Percentiles rank a stretch among this genome's conserved stretches.
phyloP scores from a whole-genome alignment of 2,329 filamentous ascomycete genomes.

The Arthrobotrys megalospora region DNA sequence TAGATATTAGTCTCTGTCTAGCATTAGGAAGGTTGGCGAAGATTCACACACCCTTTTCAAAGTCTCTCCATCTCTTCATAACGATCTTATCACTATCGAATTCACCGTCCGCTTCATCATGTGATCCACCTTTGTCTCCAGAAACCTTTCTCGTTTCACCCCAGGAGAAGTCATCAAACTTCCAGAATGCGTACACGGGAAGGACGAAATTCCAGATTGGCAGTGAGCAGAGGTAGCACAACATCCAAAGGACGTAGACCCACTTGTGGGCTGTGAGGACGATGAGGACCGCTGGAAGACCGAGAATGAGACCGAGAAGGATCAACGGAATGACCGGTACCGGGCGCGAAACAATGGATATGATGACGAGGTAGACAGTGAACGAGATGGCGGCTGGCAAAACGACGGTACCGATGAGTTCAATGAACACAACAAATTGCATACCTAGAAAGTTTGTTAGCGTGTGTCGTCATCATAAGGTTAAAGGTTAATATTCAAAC shows the following conservation, averaged over 20 bases:
- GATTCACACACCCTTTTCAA: constrained; percentile 77
- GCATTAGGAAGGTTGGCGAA: neutral
- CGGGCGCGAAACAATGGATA: constrained; percentile 63
- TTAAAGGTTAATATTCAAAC: constrained; percentile 27
- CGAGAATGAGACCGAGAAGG: constrained; percentile 89
- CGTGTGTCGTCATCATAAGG: neutral
- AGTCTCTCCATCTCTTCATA: constrained; percentile 99
- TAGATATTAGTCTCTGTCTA: constrained; percentile 8
- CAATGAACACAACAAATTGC: constrained; percentile 98
- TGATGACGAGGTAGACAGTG: constrained; percentile 84
- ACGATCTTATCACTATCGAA: constrained; percentile 99
- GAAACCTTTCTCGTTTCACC: constrained; percentile 96
- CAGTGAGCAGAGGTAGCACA: constrained; percentile 92
- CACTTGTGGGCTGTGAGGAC: constrained; percentile 92
- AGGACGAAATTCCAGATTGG: constrained; percentile 98
- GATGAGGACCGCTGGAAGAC: constrained; percentile 91
- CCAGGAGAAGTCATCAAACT: constrained; percentile 99
- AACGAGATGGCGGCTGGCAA: constrained; percentile 96
- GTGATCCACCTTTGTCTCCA: constrained; percentile 71
- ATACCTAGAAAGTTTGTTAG: constrained; percentile 70
- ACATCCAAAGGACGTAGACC: constrained; percentile 96
- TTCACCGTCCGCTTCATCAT: constrained; percentile 84
- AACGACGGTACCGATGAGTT: constrained; percentile 93
- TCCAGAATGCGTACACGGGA: constrained; percentile 96
- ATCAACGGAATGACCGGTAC: constrained; percentile 83